These are phyloP conservation scores for Aristolochia californica DNA, from an alignment of 164 flowering plant species.

Conservation along the genomic window DNA sequence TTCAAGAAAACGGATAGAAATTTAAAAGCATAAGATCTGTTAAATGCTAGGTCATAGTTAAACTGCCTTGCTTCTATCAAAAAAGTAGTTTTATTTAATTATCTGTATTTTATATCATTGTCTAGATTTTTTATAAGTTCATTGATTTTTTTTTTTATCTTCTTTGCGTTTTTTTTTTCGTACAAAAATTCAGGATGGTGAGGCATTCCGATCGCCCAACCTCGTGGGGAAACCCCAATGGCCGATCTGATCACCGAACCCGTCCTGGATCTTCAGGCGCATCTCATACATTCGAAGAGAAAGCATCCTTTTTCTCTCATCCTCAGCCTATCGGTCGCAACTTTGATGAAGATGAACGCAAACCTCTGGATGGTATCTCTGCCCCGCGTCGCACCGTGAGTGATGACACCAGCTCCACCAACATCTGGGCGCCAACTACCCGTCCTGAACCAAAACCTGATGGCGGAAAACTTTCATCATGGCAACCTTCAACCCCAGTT, in stretches of 20 bases:
- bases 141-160: no score
- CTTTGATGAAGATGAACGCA: constrained; percentile 95
- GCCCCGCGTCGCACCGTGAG: constrained; percentile 46
- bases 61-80: no score
- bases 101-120: no score
- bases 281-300: constrained; percentile 53
- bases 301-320: constrained; percentile 46
- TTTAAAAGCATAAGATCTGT: no score
- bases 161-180: neutral
- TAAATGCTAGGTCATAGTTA: no score
- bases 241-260: constrained; percentile 47
- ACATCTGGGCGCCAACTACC: constrained; percentile 10
- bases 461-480: constrained; percentile 14
- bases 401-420: constrained; percentile 35
- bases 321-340: constrained; percentile 52
- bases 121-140: no score
- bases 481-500: constrained; percentile 17
- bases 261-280: constrained; percentile 70
- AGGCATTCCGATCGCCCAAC: constrained; percentile 51
- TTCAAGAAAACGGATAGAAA: no score
- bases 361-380: constrained; percentile 69
- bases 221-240: constrained; percentile 46
- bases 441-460: constrained; percentile 35
- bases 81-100: no score
- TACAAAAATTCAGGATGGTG: constrained; percentile 28